Percentiles rank a stretch among this genome's conserved stretches.
Conservation (phyloP, 1,284 basidiomycete species). For the Leccinum subfulvum region DNA sequence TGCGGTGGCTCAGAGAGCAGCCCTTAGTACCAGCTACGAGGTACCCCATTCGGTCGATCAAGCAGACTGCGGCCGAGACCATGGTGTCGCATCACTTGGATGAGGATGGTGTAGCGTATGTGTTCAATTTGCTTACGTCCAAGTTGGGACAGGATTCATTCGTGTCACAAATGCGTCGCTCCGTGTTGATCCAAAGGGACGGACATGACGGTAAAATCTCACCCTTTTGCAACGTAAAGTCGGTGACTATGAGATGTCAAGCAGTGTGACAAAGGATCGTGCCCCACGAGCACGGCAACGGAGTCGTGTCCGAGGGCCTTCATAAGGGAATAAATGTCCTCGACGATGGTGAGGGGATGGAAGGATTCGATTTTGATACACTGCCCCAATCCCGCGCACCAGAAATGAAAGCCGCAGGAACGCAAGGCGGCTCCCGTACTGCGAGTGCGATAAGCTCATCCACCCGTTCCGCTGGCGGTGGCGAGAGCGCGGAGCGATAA, state of each 20-base stretch:
- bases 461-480: conserved; percentile 17
- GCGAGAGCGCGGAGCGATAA: conserved; percentile 44
- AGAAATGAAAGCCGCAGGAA: conserved; percentile 54
- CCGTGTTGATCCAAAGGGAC: no score
- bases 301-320: conserved; percentile 48
- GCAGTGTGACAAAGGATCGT: conserved; percentile 36
- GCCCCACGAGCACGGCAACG: conserved; percentile 52
- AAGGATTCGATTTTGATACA: conserved; percentile 52
- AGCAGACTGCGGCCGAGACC: conserved; percentile 62
- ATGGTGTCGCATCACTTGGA: conserved; percentile 80
- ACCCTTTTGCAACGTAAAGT: no score
- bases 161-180: no score
- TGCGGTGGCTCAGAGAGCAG: conserved; percentile 45
- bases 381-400: conserved; percentile 58
- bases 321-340: conserved; percentile 53
- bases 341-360: conserved; percentile 47
- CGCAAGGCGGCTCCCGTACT: conserved; percentile 41
- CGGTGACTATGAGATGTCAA: no score
- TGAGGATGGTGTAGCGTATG: conserved; percentile 85
- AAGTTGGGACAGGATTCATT: no score
- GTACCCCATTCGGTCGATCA: conserved; percentile 46
- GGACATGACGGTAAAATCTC: no score
- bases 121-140: conserved; percentile 45
- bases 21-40: conserved; percentile 46
- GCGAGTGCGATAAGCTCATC: conserved; percentile 19